A percentile compares a stretch with the other conserved stretches of the same genome.
Conservation (phyloP, 108 stramenopile species). For the Fragilaria radians region DNA sequence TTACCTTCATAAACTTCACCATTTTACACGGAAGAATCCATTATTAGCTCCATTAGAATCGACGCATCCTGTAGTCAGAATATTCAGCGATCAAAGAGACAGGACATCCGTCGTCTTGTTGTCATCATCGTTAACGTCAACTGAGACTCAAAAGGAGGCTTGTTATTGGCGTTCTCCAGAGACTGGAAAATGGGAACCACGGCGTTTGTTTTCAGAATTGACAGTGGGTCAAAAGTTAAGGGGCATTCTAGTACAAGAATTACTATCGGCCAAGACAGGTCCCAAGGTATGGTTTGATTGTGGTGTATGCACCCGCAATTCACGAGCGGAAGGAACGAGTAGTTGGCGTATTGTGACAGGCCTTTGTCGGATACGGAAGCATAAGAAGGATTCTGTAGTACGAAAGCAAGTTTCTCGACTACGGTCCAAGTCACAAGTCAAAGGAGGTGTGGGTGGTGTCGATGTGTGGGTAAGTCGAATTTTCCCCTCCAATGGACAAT, state of each 20-base stretch:
- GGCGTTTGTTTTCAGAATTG: constrained; percentile 44
- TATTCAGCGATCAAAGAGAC: too few species aligned
- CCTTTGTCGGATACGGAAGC: constrained; percentile 44
- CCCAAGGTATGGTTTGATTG: constrained; percentile 72
- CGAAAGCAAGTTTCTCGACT: constrained; percentile 43
- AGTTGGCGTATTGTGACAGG: constrained; percentile 64
- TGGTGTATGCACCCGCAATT: constrained; percentile 50
- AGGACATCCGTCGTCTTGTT: too few species aligned
- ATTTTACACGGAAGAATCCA: too few species aligned
- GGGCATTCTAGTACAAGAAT: constrained; percentile 45
- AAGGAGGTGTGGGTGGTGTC: too few species aligned
- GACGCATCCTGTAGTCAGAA: too few species aligned
- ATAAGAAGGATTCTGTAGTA: constrained; percentile 42
- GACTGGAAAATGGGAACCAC: constrained; percentile 44
- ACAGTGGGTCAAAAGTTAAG: constrained; percentile 53
- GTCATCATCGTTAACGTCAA: too few species aligned
- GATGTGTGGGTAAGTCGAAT: constrained; percentile 61
- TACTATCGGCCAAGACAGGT: constrained; percentile 59
- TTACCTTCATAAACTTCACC: too few species aligned
- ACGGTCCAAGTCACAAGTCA: constrained; percentile 25
- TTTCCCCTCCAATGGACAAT: constrained; percentile 34
- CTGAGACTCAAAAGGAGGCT: too few species aligned
- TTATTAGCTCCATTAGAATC: too few species aligned
- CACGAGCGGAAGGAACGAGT: constrained; percentile 15
- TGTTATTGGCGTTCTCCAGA: constrained; percentile 18